A percentile compares a stretch with the other conserved stretches of the same genome.
These are phyloP conservation scores for Arxiozyma slooffiae DNA, from an alignment of 1,139 yeast genomes.

Conservation along the genomic window DNA sequence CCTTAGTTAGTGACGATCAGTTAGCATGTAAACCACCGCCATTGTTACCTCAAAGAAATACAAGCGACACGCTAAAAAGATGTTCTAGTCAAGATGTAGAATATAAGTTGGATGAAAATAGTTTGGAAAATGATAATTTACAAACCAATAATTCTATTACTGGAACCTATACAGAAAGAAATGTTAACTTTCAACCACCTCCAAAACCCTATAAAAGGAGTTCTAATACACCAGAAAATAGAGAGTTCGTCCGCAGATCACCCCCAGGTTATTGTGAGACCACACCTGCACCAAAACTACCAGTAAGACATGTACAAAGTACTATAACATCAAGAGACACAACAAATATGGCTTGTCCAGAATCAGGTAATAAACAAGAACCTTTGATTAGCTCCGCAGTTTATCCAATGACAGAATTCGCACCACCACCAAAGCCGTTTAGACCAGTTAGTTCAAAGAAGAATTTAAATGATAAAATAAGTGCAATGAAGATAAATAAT, in stretches of 20 bases:
- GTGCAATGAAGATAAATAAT: not conserved
- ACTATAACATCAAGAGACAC: not conserved
- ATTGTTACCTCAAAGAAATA: constrained; percentile 4
- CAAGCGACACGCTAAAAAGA: not conserved
- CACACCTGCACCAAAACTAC: constrained; percentile 1
- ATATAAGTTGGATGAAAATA: not conserved
- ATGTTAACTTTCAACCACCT: constrained; percentile 21
- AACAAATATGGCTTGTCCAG: not conserved
- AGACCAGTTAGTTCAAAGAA: not conserved
- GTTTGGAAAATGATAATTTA: not conserved
- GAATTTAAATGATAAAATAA: not conserved
- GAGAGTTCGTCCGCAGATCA: not conserved
- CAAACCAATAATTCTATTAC: constrained; percentile 4
- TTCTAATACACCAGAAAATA: not conserved
- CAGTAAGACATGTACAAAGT: not conserved
- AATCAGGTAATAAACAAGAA: not conserved
- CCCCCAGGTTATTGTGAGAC: constrained; percentile 1
- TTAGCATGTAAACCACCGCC: constrained; percentile 6
- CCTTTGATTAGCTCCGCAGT: not conserved
- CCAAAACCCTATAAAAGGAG: constrained; percentile 12
- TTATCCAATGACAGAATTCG: constrained; percentile 8
- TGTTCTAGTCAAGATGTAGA: not conserved
- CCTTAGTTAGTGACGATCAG: no score
- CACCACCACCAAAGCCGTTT: constrained; percentile 20
- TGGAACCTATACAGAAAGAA: constrained; percentile 7